phyloP scores from a whole-genome alignment of 805 yeast genomes.

The Tetrapisispora nanseiensis region DNA sequence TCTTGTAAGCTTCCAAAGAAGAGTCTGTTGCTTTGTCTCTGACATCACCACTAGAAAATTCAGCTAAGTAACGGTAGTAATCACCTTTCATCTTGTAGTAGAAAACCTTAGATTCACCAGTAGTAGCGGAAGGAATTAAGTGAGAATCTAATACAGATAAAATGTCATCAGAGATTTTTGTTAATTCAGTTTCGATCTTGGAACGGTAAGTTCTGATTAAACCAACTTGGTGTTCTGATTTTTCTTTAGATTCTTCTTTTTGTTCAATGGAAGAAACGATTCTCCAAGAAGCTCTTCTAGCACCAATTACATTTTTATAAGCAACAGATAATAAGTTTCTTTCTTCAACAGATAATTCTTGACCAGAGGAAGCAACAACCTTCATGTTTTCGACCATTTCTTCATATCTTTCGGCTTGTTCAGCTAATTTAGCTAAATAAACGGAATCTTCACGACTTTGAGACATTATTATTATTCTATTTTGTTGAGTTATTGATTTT shows the following conservation, averaged over 20 bases:
- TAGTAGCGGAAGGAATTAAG: slow-evolving; percentile 86
- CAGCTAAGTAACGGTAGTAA: slow-evolving; percentile 97
- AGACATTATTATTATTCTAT: slow-evolving; percentile 39
- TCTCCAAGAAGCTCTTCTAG: slow-evolving; percentile 99
- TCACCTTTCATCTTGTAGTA: slow-evolving; percentile 99
- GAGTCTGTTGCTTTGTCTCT: slow-evolving; percentile 87
- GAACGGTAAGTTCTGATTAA: slow-evolving; percentile 90
- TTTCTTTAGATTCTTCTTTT: slow-evolving; percentile 94
- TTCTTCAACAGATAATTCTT: slow-evolving; percentile 94
- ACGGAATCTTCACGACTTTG: slow-evolving; percentile 94
- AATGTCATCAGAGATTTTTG: slow-evolving; percentile 90
- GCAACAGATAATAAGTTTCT: slow-evolving; percentile 96
- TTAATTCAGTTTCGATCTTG: slow-evolving; percentile 86
- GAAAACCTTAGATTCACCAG: slow-evolving; percentile 96
- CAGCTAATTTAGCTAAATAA: slow-evolving; percentile 93
- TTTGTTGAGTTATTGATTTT: background rate
- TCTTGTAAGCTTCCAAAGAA: slow-evolving; percentile 87
- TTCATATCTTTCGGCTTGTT: slow-evolving; percentile 92
- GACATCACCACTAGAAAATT: slow-evolving; percentile 84
- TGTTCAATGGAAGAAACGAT: slow-evolving; percentile 96
- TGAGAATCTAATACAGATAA: slow-evolving; percentile 78
- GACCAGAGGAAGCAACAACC: slow-evolving; percentile 91
- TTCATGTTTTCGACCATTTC: slow-evolving; percentile 99
- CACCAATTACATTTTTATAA: slow-evolving; percentile 96
- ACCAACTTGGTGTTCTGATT: slow-evolving; percentile 69